Evolutionary conservation across 2,329 filamentous ascomycete species (phyloP), one percentile per base, ranked within the genome.

Genomic region (Fonsecaea multimorphosa): DNA sequence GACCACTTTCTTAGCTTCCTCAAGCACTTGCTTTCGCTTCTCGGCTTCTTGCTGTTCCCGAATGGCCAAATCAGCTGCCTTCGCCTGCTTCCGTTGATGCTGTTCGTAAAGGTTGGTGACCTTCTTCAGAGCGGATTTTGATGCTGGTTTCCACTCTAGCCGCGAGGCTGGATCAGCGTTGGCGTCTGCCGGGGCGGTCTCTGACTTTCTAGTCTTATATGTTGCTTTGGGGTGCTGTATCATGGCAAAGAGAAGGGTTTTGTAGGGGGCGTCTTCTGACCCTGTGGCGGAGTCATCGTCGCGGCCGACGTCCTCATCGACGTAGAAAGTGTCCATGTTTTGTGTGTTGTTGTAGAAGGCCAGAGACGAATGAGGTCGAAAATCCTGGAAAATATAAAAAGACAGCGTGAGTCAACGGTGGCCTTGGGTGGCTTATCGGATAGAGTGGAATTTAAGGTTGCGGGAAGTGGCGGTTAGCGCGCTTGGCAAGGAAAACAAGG

Each of bases 121-220:
- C 81, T 96, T 96, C 84, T 96, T 97, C 76, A 92, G 78, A 24
- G 91, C 92, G 66, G 90, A 91, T 82, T 95, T 96, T 67, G 91
- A 89, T 22, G 88, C 90, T 62, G 90, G 88, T 81, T 93, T 94
- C 90, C 90, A 97, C 72, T 87, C 85, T 70, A 89, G 79, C 70
- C 87, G 85, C 61, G 84, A 84, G 61, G 84, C 82, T 69, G 85
- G 84, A 73, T 92, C 91, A 68, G 87, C 88, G 75, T 85, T 85
- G 71, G 85, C 84, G 62, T 81, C 84, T n/a, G 85, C 79, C 24
- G 85, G 77, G 29, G 86, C 87, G 56, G 86, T 89, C 66, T 85
- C 82, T 32, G 87, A 89, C 72, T 91, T 90, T 76, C 89, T 87
- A 55, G 85, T 87, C 69, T 89, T 82, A 78, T 91, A 95, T 72